These are phyloP conservation scores for Claviceps fusiformis DNA, from an alignment of 2,329 filamentous ascomycete species.

Conservation along the genomic window DNA sequence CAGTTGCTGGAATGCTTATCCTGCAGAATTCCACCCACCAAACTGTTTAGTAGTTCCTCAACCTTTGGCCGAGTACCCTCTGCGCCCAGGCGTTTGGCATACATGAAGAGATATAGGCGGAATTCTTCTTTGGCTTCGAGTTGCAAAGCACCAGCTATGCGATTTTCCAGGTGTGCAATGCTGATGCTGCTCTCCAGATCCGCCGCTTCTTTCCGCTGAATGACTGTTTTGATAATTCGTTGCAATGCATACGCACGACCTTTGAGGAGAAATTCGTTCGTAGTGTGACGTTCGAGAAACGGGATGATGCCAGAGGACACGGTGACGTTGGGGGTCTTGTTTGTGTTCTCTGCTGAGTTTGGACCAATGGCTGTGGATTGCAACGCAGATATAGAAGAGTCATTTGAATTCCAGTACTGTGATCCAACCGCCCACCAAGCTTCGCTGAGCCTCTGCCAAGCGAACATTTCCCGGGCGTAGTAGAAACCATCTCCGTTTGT, in stretches of 20 bases:
- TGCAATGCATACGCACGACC: constrained; percentile 86
- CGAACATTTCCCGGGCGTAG: constrained; percentile 73
- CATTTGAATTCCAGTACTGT: constrained; percentile 98
- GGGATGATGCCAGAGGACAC: constrained; percentile 89
- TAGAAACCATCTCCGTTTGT: constrained; percentile 91
- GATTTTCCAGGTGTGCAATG: constrained; percentile 89
- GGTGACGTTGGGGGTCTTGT: constrained; percentile 33
- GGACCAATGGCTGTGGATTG: constrained; percentile 57
- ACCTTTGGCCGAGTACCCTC: constrained; percentile 81
- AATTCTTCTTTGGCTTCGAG: constrained; percentile 86
- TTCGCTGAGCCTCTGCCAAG: constrained; percentile 93
- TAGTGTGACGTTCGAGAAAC: constrained; percentile 85
- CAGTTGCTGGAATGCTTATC: constrained; percentile 36
- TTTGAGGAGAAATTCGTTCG: constrained; percentile 79
- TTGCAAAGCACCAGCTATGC: constrained; percentile 76
- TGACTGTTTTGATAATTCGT: constrained; percentile 74
- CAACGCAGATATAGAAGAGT: constrained; percentile 72
- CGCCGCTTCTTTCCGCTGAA: constrained; percentile 84
- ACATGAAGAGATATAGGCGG: constrained; percentile 91
- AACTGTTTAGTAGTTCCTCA: constrained; percentile 73
- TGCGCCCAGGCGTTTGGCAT: constrained; percentile 85
- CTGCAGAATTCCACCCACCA: constrained; percentile 59
- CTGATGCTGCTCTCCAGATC: constrained; percentile 82
- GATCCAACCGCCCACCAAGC: constrained; percentile 96
- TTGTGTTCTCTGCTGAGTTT: constrained; percentile 31